Evolutionary conservation across 2,329 filamentous ascomycete species (phyloP), one percentile per base, ranked within the genome.

Genomic region (Helotiales sp.): DNA sequence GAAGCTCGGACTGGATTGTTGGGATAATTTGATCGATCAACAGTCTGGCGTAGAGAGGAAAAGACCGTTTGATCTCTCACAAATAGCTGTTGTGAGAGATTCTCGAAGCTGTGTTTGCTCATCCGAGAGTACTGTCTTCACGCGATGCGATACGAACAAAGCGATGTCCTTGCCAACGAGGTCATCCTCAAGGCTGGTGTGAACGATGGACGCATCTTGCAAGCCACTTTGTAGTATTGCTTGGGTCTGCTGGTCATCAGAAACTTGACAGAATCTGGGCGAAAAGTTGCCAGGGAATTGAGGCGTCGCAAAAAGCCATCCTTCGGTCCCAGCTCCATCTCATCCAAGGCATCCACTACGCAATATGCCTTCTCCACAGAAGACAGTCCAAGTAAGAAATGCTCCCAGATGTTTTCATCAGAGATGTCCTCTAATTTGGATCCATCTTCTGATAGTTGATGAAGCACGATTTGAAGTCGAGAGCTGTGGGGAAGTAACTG

Each of bases 401-500:
- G 34, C 55, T 26, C 40, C 55, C 32, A 58, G 2, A 58, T 3
- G 13, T 58, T 37, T 2, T 20, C n/a, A 43, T 40, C 34, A 20
- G 20, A 37, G 3, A 58, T 24, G 6, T 26, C 17, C 13, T 58
- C 32, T 17, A 58, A n/a, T 43, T 20, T 43, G 8, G 15, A 2
- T 43, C 17, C 40, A 43, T 43, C 17, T 20, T 60, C 11, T 30
- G 11, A 54, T 50, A 65, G 37, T 10, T 52, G 26, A 20, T 69
- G 61, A 40, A 76, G 49, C 3, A 28, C 30, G 3, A 32, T 26
- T 64, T 78, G 75, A 15, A 79, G 67, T 4, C 66, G 65, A 8
- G 73, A 67, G 37, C 71, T 74, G 60, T 74, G 71, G 17, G 69
- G 58, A 8, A 79, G 73, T 4, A 78, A 52, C 63, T 78, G 77